Evolutionary conservation across 148 eudicot genomes (phyloP), one percentile per base, ranked within the genome.

Genomic region (Fagopyrum esculentum): DNA sequence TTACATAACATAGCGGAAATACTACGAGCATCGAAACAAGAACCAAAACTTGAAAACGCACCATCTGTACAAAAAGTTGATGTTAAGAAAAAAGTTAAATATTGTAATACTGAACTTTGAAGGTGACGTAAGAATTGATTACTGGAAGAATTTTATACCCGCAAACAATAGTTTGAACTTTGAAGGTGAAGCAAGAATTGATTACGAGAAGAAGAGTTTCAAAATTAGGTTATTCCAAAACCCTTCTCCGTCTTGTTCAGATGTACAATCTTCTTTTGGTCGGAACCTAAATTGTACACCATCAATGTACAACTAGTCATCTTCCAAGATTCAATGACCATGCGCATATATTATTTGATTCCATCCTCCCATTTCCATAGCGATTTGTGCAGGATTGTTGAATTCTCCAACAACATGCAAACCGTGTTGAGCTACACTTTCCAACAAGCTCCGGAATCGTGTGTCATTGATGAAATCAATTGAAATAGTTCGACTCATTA

Each of bases 301-400:
- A 59, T 59, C 64, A 59, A 5, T 19, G 64, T 22, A 59, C 30
- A 59, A 2, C 64, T 30, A 6, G 64, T 59, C 6, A 11, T 59
- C 64, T 59, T 59, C 64, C 64, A 59, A 16, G 64, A 59, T 59
- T 59, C 35, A 29, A 59, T 59, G 9, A 59, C 64, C 64, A 59
- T 59, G 9, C 26, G 64, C 64, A 59, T 59, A 59, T 59, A 30
- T 5, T 59, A 30, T 9, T 59, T 59, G 10, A 59, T 22, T 11
- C 2, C 64, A 19, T 59, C 35, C 64, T 59, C 64, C 19, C 19
- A 59, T 19, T 19, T 59, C 64, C 64, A 59, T 9, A 49, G 52
- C 52, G 52, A 49, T 49, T 49, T 49, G 3, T 59, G 11, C 26
- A 59, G 1, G 3, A 59, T 22, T 10, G 9, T 59, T 9, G 64